phyloP scores from a whole-genome alignment of 2,329 filamentous ascomycete species.

The Hypoxylon sp. region DNA sequence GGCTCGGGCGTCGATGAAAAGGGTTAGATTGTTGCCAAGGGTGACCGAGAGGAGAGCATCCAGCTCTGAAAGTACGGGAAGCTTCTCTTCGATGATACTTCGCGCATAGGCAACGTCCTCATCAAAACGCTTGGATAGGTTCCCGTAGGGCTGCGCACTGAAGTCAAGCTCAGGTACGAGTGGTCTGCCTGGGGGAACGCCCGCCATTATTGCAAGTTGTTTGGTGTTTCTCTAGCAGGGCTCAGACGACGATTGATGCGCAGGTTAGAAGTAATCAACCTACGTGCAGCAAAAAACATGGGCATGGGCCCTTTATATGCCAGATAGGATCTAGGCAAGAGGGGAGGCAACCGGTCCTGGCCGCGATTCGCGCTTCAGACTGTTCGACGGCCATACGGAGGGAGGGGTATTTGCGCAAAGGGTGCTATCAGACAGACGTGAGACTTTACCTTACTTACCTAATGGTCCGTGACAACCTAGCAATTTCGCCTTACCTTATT shows the following conservation, averaged over 20 bases:
- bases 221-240: not conserved
- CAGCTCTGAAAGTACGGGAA: conserved; percentile 45
- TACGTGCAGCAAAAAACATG: not conserved
- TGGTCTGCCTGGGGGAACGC: conserved; percentile 44
- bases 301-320: not conserved
- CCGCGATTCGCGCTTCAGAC: not conserved
- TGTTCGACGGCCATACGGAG: not conserved
- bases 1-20: conserved; percentile 49
- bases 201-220: conserved; percentile 41
- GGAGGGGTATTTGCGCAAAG: conserved; percentile 4
- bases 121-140: conserved; percentile 36
- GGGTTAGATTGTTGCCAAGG: conserved; percentile 41
- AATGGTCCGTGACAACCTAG: conserved; percentile 21
- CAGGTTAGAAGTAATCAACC: not conserved
- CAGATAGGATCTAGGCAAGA: not conserved
- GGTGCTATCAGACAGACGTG: conserved; percentile 2
- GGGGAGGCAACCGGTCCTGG: not conserved
- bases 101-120: conserved; percentile 35
- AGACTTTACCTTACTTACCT: conserved; percentile 3
- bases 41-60: conserved; percentile 44
- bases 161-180: conserved; percentile 46
- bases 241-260: not conserved
- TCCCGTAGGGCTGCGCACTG: conserved; percentile 41
- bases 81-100: conserved; percentile 46
- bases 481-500: conserved; percentile 15